These are phyloP conservation scores for Cutaneotrichosporon sp. DNA, from an alignment of 1,284 basidiomycete species.

Conservation along the genomic window DNA sequence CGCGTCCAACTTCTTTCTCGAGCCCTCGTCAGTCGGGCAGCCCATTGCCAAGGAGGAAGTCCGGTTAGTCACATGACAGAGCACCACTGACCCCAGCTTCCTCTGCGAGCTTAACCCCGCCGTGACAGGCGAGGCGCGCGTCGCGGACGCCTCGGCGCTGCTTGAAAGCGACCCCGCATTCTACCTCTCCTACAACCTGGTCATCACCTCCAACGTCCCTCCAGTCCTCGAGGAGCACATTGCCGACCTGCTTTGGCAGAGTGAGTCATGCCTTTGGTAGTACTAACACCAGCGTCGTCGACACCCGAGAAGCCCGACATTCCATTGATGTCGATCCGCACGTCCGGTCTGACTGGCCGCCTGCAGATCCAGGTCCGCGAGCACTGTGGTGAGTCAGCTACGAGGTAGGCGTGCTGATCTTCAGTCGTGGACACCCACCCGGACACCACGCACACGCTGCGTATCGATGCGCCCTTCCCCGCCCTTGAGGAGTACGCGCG, in stretches of 20 bases:
- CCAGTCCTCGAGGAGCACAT: slow-evolving; percentile 62
- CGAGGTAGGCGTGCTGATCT: neutral
- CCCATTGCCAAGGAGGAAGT: slow-evolving; percentile 78
- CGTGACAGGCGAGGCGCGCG: slow-evolving; percentile 71
- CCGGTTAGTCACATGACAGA: slow-evolving; percentile 45
- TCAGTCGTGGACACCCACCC: slow-evolving; percentile 94
- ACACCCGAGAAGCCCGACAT: slow-evolving; percentile 55
- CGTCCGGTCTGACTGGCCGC: slow-evolving; percentile 84
- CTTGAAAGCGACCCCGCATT: slow-evolving; percentile 61
- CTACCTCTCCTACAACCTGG: slow-evolving; percentile 67
- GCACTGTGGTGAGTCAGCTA: slow-evolving; percentile 66
- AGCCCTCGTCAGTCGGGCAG: slow-evolving; percentile 73
- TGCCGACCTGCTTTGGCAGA: slow-evolving; percentile 67
- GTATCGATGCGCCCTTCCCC: slow-evolving; percentile 87
- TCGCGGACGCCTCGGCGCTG: slow-evolving; percentile 62
- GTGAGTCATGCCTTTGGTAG: slow-evolving; percentile 36
- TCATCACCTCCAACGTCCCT: slow-evolving; percentile 80
- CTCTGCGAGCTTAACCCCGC: slow-evolving; percentile 85
- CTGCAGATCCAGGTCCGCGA: slow-evolving; percentile 84
- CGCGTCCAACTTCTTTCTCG: slow-evolving; percentile 95
- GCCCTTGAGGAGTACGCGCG: slow-evolving; percentile 70
- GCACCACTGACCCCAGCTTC: slow-evolving; percentile 45
- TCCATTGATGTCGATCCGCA: slow-evolving; percentile 73
- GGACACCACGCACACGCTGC: slow-evolving; percentile 76
- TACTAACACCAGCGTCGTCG: slow-evolving; percentile 36